Base-by-base conservation (phyloP, 495 filamentous ascomycete species). In the Lindgomyces ingoldianus region DNA sequence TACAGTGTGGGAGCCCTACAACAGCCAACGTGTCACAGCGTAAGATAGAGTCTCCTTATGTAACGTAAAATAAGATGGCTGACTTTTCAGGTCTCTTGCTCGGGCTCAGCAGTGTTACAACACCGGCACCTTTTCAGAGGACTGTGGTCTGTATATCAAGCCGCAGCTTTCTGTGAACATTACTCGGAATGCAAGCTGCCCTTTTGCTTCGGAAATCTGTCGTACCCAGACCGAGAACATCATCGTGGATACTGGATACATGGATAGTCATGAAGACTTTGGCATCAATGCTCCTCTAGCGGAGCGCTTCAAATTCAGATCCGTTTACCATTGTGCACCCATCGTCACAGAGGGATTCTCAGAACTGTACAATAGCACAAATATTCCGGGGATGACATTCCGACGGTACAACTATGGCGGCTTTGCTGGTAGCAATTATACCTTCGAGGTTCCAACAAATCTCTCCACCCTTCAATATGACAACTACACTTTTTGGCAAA, bases 31-130 rank as follows among this genome's bases (percentile, higher is more conserved):
- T 14, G 54, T 24, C 12, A 64, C n/a, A n/a, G n/a, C n/a, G n/a
- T n/a, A n/a, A n/a, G n/a, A n/a, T n/a, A n/a, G n/a, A n/a, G n/a
- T n/a, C n/a, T n/a, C n/a, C n/a, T n/a, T n/a, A n/a, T n/a, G n/a
- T n/a, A n/a, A n/a, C n/a, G n/a, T n/a, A n/a, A n/a, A n/a, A n/a
- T n/a, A n/a, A n/a, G n/a, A n/a, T n/a, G n/a, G n/a, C n/a, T n/a
- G n/a, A n/a, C n/a, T n/a, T n/a, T 18, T 24, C n/a, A 22, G 14
- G 45, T 26, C 25, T 41, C 51, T 3, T 42, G 47, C 30, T 65
- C 59, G 19, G 62, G 27, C n/a, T 0, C 21, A 41, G 10, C 29
- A 60, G 47, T 65, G 62, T 55, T 65, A 65, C 49, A 54, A 46
- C 22, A 60, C 46, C 30, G 22, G 44, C 42, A 10, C 27, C 11